Base-by-base conservation (phyloP, 2,329 filamentous ascomycete genomes). In the Paracoccidioides lutzii region DNA sequence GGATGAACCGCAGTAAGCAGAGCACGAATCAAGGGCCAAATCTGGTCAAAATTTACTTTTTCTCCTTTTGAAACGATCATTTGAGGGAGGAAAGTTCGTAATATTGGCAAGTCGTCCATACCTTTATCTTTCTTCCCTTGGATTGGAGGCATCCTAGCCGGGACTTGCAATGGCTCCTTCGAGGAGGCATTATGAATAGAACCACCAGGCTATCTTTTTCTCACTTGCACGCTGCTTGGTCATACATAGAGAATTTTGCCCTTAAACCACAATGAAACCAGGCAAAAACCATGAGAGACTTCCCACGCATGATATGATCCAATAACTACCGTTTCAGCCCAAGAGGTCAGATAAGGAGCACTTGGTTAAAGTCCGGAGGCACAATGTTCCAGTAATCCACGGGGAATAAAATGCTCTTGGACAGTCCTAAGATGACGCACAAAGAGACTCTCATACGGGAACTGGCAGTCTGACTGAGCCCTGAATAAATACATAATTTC, bases 91-190 rank as follows among this genome's bases (percentile, higher is more conserved):
- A 12, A 51, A 42, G 2, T n/a, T 40, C 15, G 12, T n/a, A 33
- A 37, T 22, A 44, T 48, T 28, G 10, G 42, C 9, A 7, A 28
- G 10, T 32, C 48, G 40, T n/a, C 22, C 63, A 54, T 63, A 69
- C 67, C 66, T 69, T 70, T 55, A 70, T 62, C 55, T 68, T 69
- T 41, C 66, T 55, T 57, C 63, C 57, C 55, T 70, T 70, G 56
- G 67, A 70, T 56, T 69, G 65, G 8, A 61, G 38, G 54, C 68
- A 70, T 9, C 67, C 68, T 8, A 59, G 64, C 10, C 67, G 60
- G 35, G 65, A 67, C 58, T 70, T 70, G 41, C 67, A 64, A 61
- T 69, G 68, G 22, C 65, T 64, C 8, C 65, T 58, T 48, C 66
- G 55, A n/a, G 65, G 59, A 42, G 42, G 52, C 60, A 59, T 61